phyloP scores from a whole-genome alignment of 2,329 filamentous ascomycete genomes.

The Penicillium brasilianum region DNA sequence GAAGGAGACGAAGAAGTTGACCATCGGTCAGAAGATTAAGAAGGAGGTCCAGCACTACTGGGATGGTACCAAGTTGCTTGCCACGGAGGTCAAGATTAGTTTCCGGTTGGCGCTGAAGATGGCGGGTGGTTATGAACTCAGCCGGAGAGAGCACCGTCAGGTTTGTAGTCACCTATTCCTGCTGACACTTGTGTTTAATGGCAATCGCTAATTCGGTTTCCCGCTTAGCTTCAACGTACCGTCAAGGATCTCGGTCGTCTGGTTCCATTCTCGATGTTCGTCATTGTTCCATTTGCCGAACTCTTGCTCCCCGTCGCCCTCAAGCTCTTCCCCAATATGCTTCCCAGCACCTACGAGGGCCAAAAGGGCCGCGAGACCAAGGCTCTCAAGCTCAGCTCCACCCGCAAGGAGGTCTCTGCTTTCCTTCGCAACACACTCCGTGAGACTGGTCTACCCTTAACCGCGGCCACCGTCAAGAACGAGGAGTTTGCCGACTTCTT shows the following conservation, averaged over 20 bases:
- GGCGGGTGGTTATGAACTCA: slow-evolving; percentile 96
- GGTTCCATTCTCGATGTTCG: slow-evolving; percentile 94
- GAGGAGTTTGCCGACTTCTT: slow-evolving; percentile 98
- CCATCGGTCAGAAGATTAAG: slow-evolving; percentile 89
- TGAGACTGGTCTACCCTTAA: slow-evolving; percentile 91
- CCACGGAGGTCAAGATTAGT: slow-evolving; percentile 91
- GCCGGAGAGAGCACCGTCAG: slow-evolving; percentile 88
- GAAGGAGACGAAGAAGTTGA: slow-evolving; percentile 83
- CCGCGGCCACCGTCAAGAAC: slow-evolving; percentile 79
- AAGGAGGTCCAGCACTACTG: slow-evolving; percentile 94
- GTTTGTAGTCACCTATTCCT: slow-evolving; percentile 41
- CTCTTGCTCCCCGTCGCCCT: slow-evolving; percentile 88
- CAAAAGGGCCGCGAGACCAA: slow-evolving; percentile 91
- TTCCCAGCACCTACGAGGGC: slow-evolving; percentile 95
- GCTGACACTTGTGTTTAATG: background rate
- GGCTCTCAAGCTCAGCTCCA: slow-evolving; percentile 77
- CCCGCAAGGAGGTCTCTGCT: slow-evolving; percentile 88
- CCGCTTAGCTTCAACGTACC: slow-evolving; percentile 73
- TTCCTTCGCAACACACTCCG: slow-evolving; percentile 88
- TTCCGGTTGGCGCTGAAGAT: slow-evolving; percentile 91
- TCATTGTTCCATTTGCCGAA: slow-evolving; percentile 96
- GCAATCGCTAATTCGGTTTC: slow-evolving; percentile 18
- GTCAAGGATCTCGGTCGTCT: slow-evolving; percentile 91
- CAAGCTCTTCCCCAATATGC: slow-evolving; percentile 94
- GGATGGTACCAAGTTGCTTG: slow-evolving; percentile 96